Percentiles rank a stretch among this genome's conserved stretches.
Evolutionary conservation across 1,139 yeast species (phyloP).

Genomic region (Suhomyces terraborum): DNA sequence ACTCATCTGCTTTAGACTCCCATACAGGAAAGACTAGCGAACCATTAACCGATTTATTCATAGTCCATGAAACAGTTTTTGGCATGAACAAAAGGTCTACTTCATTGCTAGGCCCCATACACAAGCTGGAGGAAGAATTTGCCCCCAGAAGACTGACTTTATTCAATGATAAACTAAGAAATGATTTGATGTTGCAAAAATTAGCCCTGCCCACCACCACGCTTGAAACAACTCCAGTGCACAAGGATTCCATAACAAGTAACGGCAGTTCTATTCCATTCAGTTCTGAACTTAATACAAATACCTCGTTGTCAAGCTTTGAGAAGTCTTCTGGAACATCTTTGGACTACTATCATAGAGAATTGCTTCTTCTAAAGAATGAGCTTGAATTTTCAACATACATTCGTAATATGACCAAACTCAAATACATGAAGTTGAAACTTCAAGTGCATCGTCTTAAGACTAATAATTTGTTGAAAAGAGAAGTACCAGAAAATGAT

Average conservation of each 20-base stretch:
- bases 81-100: constrained; percentile 15
- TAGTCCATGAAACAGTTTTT: constrained; percentile 39
- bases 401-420: constrained; percentile 53
- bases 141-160: constrained; percentile 5
- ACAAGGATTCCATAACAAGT: constrained; percentile 18
- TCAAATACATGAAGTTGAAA: constrained; percentile 43
- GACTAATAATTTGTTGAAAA: constrained; percentile 16
- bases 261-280: constrained; percentile 5
- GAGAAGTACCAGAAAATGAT: constrained; percentile 5
- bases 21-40: constrained; percentile 16
- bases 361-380: constrained; percentile 57
- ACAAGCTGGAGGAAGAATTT: constrained; percentile 1
- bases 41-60: constrained; percentile 30
- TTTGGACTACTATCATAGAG: constrained; percentile 55
- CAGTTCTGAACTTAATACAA: neutral
- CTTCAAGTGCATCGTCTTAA: constrained; percentile 21
- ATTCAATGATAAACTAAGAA: constrained; percentile 21
- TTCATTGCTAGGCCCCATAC: neutral
- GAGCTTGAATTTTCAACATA: constrained; percentile 65
- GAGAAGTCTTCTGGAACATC: constrained; percentile 24
- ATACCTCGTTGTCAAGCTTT: neutral
- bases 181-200: constrained; percentile 21
- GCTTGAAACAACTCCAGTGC: constrained; percentile 27
- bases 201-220: constrained; percentile 29
- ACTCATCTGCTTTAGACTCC: neutral